phyloP scores from a whole-genome alignment of 441 rosid genomes.

The Rhodomyrtus psidioides region DNA sequence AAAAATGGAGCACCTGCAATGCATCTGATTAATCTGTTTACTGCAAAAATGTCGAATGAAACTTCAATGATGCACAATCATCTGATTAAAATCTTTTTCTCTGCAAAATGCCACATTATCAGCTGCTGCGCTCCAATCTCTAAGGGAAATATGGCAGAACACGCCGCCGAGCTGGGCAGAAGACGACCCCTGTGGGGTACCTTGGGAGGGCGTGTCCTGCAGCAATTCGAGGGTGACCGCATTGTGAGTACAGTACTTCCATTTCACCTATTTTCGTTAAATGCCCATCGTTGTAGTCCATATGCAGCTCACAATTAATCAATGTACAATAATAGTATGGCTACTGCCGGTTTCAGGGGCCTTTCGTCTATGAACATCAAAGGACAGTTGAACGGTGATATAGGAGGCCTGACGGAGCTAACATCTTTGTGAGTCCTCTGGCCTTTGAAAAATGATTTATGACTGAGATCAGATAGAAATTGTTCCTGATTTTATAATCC shows the following conservation, averaged over 20 bases:
- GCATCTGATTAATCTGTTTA: neutral
- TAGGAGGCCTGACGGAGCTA: constrained; percentile 72
- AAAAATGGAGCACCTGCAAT: neutral
- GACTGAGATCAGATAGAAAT: neutral
- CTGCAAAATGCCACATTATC: neutral
- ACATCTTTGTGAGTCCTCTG: constrained; percentile 57
- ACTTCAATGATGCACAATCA: constrained; percentile 15
- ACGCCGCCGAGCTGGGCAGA: constrained; percentile 60
- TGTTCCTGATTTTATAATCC: neutral
- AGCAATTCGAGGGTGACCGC: constrained; percentile 52
- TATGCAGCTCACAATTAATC: no score
- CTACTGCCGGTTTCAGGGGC: constrained; percentile 31
- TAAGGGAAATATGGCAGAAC: constrained; percentile 61
- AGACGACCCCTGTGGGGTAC: constrained; percentile 59
- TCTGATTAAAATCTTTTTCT: neutral
- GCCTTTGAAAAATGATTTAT: neutral
- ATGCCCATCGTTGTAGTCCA: neutral
- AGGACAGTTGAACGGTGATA: constrained; percentile 75
- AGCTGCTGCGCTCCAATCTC: constrained; percentile 64
- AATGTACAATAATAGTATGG: neutral
- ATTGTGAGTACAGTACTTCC: no score
- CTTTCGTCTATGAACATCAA: constrained; percentile 64
- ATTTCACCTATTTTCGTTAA: neutral
- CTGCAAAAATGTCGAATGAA: neutral
- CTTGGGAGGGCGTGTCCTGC: constrained; percentile 90